Conservation (phyloP, 2,329 filamentous ascomycete genomes). For the Dendrostoma leiphaemia region DNA sequence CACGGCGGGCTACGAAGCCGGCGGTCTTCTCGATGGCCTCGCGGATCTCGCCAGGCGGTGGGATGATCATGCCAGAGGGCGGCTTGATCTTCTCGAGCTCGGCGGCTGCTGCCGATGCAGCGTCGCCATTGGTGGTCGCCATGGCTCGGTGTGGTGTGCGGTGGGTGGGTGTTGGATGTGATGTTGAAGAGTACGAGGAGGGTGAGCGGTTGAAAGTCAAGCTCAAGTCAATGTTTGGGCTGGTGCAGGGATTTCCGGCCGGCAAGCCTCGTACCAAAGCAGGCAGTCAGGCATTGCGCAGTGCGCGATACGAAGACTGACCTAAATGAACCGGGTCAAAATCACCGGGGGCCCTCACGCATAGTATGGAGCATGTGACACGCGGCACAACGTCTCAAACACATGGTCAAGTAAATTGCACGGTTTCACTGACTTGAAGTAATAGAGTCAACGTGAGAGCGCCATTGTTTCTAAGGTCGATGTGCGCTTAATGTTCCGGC, state of each 20-base stretch:
- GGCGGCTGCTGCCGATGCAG: conserved; percentile 42
- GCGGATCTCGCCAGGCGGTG: conserved; percentile 81
- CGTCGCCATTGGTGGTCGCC: conserved; percentile 51
- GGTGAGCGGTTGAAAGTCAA: conserved; percentile 12
- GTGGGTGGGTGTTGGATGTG: conserved; percentile 21
- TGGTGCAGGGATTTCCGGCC: background rate
- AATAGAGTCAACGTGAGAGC: too few species aligned
- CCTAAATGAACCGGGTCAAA: too few species aligned
- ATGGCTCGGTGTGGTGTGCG: conserved; percentile 23
- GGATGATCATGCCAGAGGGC: conserved; percentile 80
- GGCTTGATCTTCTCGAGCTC: conserved; percentile 69
- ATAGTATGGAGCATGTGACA: too few species aligned
- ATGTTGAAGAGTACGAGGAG: conserved; percentile 21
- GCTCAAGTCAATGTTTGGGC: background rate
- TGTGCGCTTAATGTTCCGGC: too few species aligned
- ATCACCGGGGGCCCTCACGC: too few species aligned
- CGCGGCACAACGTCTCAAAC: too few species aligned
- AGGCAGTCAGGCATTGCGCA: too few species aligned
- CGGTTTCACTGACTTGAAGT: too few species aligned
- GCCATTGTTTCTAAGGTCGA: too few species aligned
- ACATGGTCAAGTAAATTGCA: too few species aligned
- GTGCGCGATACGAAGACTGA: too few species aligned
- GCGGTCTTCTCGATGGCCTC: conserved; percentile 88
- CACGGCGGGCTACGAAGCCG: conserved; percentile 76
- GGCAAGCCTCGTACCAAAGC: too few species aligned